phyloP scores from a whole-genome alignment of 106 monocot genomes.

The Posidonia australis region DNA sequence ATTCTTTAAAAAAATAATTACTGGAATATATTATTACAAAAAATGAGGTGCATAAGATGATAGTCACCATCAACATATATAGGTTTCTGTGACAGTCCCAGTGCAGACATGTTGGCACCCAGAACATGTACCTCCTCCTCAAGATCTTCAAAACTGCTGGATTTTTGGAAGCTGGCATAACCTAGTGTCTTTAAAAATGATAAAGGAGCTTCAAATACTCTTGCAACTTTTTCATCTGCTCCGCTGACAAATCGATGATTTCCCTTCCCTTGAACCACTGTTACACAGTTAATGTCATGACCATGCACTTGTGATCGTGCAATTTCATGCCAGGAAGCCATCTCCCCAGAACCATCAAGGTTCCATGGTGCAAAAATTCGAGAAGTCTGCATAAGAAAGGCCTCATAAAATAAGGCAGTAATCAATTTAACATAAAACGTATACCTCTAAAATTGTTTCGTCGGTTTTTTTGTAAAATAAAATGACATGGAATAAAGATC shows the following conservation, averaged over 20 bases:
- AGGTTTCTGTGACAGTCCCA: slow-evolving; percentile 97
- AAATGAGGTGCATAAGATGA: not conserved
- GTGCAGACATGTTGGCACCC: slow-evolving; percentile 99
- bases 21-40: not conserved
- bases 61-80: slow-evolving; percentile 64
- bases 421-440: not conserved
- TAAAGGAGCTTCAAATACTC: slow-evolving; percentile 92
- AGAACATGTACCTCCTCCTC: slow-evolving; percentile 56
- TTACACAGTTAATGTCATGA: slow-evolving; percentile 91
- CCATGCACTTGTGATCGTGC: slow-evolving; percentile 99
- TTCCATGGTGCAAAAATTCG: slow-evolving; percentile 80
- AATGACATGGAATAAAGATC: not conserved
- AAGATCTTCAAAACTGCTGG: slow-evolving; percentile 31
- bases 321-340: slow-evolving; percentile 76
- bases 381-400: slow-evolving; percentile 51
- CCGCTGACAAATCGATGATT: slow-evolving; percentile 94
- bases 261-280: slow-evolving; percentile 58
- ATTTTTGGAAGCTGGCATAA: slow-evolving; percentile 30
- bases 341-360: slow-evolving; percentile 7
- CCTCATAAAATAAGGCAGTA: not conserved
- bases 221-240: slow-evolving; percentile 95
- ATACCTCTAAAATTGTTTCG: not conserved
- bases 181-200: slow-evolving; percentile 87
- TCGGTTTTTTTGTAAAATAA: not conserved
- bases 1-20: not conserved